Evolutionary conservation across 768 basidiomycete genomes (phyloP).

Genomic region (Pleurotus pulmonarius): DNA sequence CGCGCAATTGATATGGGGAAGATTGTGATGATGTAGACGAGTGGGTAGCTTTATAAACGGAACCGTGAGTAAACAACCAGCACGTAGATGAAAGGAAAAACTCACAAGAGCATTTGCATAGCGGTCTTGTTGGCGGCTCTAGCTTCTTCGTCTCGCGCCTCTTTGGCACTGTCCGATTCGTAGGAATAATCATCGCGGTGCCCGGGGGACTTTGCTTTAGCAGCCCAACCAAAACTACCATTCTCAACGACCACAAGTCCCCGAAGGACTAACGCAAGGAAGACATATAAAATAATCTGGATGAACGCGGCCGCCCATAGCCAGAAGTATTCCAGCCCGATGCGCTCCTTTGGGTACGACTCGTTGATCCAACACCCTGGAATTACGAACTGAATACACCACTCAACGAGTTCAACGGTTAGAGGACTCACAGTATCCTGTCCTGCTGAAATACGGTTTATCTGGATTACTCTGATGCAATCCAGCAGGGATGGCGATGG

Average conservation of each 20-base stretch:
- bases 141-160: neutral
- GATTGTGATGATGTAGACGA: slow-evolving; percentile 15
- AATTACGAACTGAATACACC: no score
- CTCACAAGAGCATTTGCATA: slow-evolving; percentile 37
- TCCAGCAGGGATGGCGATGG: slow-evolving; percentile 27
- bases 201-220: neutral
- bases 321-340: slow-evolving; percentile 41
- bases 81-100: neutral
- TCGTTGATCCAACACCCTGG: slow-evolving; percentile 43
- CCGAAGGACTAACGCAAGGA: slow-evolving; percentile 30
- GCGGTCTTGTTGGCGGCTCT: slow-evolving; percentile 18
- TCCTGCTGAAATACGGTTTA: slow-evolving; percentile 30
- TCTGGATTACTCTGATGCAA: slow-evolving; percentile 18
- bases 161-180: neutral
- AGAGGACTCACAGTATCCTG: slow-evolving; percentile 26
- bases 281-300: slow-evolving; percentile 33
- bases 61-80: neutral
- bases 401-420: no score
- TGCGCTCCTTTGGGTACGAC: slow-evolving; percentile 26
- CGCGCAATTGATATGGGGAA: slow-evolving; percentile 38
- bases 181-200: neutral
- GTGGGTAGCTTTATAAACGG: slow-evolving; percentile 27
- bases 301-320: slow-evolving; percentile 36
- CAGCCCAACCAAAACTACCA: neutral
- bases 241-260: slow-evolving; percentile 1